Evolutionary conservation across 352 stramenopile species (phyloP).

Genomic region (Globisporangium okanoganense): DNA sequence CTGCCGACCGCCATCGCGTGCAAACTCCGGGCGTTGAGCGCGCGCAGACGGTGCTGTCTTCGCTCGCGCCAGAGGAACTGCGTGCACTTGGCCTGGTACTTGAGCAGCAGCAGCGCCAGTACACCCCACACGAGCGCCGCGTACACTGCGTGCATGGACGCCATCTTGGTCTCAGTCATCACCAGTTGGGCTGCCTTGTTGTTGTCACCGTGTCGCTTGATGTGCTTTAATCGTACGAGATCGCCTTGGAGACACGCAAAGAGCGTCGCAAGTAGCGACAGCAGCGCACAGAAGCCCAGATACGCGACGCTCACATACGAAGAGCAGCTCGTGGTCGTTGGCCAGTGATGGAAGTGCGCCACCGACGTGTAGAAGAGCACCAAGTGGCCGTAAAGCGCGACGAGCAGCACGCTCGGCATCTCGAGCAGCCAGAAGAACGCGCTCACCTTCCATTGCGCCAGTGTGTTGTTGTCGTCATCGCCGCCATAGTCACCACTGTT

Average conservation of each 20-base stretch:
- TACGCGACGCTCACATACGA: not conserved
- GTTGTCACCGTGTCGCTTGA: not conserved
- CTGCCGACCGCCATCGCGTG: slow-evolving; percentile 11
- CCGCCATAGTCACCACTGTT: not conserved
- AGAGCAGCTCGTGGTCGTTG: not conserved
- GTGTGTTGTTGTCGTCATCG: not conserved
- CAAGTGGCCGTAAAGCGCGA: slow-evolving; percentile 27
- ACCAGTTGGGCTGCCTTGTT: not conserved
- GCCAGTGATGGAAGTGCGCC: slow-evolving; percentile 21
- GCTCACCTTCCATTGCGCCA: not conserved
- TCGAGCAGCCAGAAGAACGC: slow-evolving; percentile 32
- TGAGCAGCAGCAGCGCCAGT: slow-evolving; percentile 15
- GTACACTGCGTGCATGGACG: not conserved
- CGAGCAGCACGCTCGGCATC: slow-evolving; percentile 24
- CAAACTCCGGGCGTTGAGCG: slow-evolving; percentile 1
- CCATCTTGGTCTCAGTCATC: not conserved
- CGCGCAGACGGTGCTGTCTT: slow-evolving; percentile 4
- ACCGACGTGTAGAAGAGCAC: slow-evolving; percentile 27
- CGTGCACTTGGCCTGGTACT: slow-evolving; percentile 15
- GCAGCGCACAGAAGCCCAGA: slow-evolving; percentile 1
- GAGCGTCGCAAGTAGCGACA: slow-evolving; percentile 4
- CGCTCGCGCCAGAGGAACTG: slow-evolving; percentile 15
- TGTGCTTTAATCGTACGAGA: not conserved
- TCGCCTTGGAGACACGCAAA: slow-evolving; percentile 5
- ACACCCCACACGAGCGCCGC: slow-evolving; percentile 8